Base-by-base conservation (phyloP, 176 grass and related monocot species). In the Poa pratensis region DNA sequence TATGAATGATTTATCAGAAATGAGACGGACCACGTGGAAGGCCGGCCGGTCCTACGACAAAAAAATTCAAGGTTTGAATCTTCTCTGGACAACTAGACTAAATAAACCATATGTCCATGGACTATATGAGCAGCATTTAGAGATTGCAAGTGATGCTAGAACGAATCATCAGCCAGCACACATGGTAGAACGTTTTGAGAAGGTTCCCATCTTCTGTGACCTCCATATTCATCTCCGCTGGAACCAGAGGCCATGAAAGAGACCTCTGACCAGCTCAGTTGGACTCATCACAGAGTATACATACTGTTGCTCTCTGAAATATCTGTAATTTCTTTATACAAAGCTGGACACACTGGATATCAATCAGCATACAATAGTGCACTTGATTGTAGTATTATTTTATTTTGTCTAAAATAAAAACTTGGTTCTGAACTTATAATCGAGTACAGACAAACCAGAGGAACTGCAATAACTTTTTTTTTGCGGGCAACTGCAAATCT, bases 211-310 rank as follows among this genome's bases (percentile, higher is more conserved):
- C n/a, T n/a, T n/a, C n/a, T n/a, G n/a, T n/a, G n/a, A 72, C 37
- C n/a, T 71, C 37, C 68, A 71, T 71, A 71, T 71, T 43, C 68
- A 71, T 71, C 68, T 18, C 68, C 39, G 39, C 5, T 71, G 68
- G 70, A 70, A n/a, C n/a, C n/a, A n/a, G n/a, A n/a, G n/a, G n/a
- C n/a, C n/a, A n/a, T n/a, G n/a, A n/a, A n/a, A n/a, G n/a, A n/a
- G n/a, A n/a, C n/a, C n/a, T n/a, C n/a, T n/a, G n/a, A n/a, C n/a
- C n/a, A n/a, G n/a, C n/a, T n/a, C n/a, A n/a, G n/a, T n/a, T n/a
- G n/a, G n/a, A n/a, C n/a, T n/a, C n/a, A n/a, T n/a, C n/a, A n/a
- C n/a, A n/a, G n/a, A n/a, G n/a, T n/a, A n/a, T n/a, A n/a, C n/a
- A n/a, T n/a, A n/a, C n/a, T n/a, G n/a, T n/a, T n/a, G n/a, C n/a